Evolutionary conservation across 495 filamentous ascomycete genomes (phyloP).

Genomic region (Penicillium longicatenatum): DNA sequence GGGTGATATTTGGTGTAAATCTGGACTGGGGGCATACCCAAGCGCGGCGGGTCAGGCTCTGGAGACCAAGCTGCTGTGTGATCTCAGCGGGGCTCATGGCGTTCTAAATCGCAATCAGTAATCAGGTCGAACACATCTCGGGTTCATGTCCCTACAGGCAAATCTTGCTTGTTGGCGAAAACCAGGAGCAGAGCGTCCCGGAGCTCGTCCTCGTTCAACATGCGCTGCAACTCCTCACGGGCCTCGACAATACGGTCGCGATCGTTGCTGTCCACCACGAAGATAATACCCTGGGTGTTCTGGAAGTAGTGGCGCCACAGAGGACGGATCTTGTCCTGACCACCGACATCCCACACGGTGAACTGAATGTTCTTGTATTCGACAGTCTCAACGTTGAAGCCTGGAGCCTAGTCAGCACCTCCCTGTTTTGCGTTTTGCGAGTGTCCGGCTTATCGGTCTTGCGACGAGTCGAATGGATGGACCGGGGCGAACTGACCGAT

Average conservation of each 20-base stretch:
- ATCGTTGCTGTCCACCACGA: conserved; percentile 99
- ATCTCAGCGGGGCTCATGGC: conserved; percentile 99
- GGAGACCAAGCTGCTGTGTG: conserved; percentile 98
- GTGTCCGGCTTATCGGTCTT: background rate
- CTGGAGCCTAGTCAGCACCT: conserved; percentile 34
- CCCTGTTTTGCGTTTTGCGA: background rate
- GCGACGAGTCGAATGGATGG: conserved; percentile 10
- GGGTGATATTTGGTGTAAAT: background rate
- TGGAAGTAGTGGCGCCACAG: conserved; percentile 99
- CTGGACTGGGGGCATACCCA: conserved; percentile 70
- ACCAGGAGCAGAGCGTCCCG: conserved; percentile 96
- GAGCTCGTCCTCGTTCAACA: conserved; percentile 99
- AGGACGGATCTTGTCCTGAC: conserved; percentile 99
- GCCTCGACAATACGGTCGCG: conserved; percentile 99
- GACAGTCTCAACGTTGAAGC: conserved; percentile 99
- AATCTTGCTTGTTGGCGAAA: conserved; percentile 99
- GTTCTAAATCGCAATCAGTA: conserved; percentile 60
- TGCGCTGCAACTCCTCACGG: conserved; percentile 98
- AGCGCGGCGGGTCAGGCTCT: conserved; percentile 94
- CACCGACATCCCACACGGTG: conserved; percentile 99
- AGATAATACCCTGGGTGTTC: conserved; percentile 99
- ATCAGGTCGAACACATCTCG: background rate
- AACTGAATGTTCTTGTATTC: conserved; percentile 99
- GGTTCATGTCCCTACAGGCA: conserved; percentile 70
- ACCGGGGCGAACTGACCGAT: conserved; percentile 73